Evolutionary conservation across 352 stramenopile genomes (phyloP).

Genomic region (Peronospora farinosa): DNA sequence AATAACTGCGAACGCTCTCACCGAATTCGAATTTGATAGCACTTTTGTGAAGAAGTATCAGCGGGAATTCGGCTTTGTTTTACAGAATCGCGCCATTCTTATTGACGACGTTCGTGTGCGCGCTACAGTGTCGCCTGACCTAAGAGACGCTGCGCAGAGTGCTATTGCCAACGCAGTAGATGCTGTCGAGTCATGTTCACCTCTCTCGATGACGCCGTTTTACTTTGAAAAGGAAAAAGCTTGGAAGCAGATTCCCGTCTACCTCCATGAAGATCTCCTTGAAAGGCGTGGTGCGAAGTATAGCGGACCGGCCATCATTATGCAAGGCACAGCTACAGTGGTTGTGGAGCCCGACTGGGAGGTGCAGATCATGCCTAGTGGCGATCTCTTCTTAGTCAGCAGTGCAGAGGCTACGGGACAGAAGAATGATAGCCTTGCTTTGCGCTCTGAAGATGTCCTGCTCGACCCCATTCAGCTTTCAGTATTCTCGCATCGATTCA

Average conservation of each 20-base stretch:
- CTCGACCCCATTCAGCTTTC: conserved; percentile 96
- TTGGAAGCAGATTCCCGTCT: conserved; percentile 88
- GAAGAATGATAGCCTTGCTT: conserved; percentile 8
- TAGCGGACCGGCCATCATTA: conserved; percentile 93
- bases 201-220: conserved; percentile 62
- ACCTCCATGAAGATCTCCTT: conserved; percentile 87
- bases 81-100: conserved; percentile 89
- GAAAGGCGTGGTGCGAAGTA: conserved; percentile 63
- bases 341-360: conserved; percentile 94
- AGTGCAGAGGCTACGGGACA: conserved; percentile 30
- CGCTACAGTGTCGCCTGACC: conserved; percentile 84
- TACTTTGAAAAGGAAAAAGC: conserved; percentile 78
- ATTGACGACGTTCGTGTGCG: conserved; percentile 97
- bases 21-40: conserved; percentile 79
- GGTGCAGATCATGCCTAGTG: conserved; percentile 88
- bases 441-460: conserved; percentile 35
- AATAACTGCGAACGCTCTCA: conserved; percentile 24
- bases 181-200: conserved; percentile 25
- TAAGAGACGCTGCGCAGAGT: conserved; percentile 36
- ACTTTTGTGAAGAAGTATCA: conserved; percentile 92
- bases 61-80: conserved; percentile 96
- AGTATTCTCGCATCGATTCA: conserved; percentile 97
- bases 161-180: neutral
- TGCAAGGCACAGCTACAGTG: conserved; percentile 97
- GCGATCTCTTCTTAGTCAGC: conserved; percentile 92